Evolutionary conservation across 202 grass and related monocot species (phyloP), one percentile per base, ranked within the genome.

Genomic region (Zizania palustris): DNA sequence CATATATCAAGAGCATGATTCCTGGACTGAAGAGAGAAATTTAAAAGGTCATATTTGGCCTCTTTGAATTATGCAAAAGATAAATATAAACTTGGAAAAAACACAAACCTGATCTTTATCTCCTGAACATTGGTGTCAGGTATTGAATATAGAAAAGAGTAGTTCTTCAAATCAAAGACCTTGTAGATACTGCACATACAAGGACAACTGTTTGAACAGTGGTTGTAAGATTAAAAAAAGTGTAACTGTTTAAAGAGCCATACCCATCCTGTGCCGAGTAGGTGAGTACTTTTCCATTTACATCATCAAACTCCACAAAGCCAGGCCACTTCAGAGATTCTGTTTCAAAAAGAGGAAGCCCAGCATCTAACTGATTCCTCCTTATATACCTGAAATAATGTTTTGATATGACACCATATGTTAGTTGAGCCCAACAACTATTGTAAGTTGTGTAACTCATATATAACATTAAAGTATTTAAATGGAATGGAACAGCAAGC

Each of bases 241-340:
- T 38, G 21, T n/a, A 10, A 78, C 15, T 16, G 9, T 76, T 62
- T 40, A 76, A 28, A 83, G 61, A 67, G 33, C 38, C 63, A 69
- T 88, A 99, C 96, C 96, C 83, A 85, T 99, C 85, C 69, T 95
- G 91, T n/a, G 92, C 91, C 22, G 96, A 99, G 61, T 95, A 99
- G 11, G 91, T 94, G 40, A 94, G 82, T 46, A 92, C 74, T 90
- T 97, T 94, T 38, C 91, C 87, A 85, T 99, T 99, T 35, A 95
- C 89, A 93, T 99, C 96, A 88, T 99, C 96, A 85, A 99, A 99
- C 83, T 99, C 96, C 4, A 95, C 92, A 92, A 99, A 99, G 67
- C 92, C 96, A 87, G 96, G 92, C 96, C 96, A 98, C 57, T 98
- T 98, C 13, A 98, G 83, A 72, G 96, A 98, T 67, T 98, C 89